A percentile compares a stretch with the other conserved stretches of the same genome.
Conservation (phyloP, 352 stramenopile species). For the Globisporangium alternatum region DNA sequence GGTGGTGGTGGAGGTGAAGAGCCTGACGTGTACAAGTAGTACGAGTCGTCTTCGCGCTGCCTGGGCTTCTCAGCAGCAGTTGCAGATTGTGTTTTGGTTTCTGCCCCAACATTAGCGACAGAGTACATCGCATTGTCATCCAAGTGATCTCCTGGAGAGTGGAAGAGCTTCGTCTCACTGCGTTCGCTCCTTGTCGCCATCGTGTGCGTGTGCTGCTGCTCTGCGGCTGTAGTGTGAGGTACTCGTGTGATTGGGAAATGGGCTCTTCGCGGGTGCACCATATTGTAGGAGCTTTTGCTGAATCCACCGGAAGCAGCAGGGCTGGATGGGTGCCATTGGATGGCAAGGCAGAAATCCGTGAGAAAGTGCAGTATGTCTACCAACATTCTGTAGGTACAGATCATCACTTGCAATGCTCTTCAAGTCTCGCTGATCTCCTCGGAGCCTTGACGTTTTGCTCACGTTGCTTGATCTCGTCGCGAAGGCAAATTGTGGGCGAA, state of each 20-base stretch:
- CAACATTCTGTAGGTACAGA: neutral
- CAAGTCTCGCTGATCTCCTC: neutral
- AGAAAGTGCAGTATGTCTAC: neutral
- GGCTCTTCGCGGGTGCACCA: too few species aligned
- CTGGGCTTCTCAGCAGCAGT: neutral
- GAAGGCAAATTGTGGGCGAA: neutral
- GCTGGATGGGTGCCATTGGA: neutral
- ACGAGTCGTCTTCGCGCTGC: neutral
- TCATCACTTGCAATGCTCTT: neutral
- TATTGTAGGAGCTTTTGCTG: too few species aligned
- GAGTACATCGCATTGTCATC: too few species aligned
- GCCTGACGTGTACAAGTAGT: neutral
- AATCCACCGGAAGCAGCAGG: too few species aligned
- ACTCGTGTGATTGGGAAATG: too few species aligned
- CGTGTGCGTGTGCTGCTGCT: too few species aligned
- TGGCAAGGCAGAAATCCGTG: conserved; percentile 2
- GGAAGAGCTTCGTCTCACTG: too few species aligned
- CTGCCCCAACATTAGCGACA: neutral
- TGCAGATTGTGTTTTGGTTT: neutral
- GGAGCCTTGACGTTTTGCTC: neutral
- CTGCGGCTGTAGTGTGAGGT: too few species aligned
- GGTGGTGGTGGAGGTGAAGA: neutral
- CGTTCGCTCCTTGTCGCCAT: too few species aligned
- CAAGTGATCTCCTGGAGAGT: too few species aligned
- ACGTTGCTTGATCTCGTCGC: neutral